Percentiles rank a stretch among this genome's conserved stretches.
phyloP scores from a whole-genome alignment of 179 eudicot genomes.

The Drosera spatulata region DNA sequence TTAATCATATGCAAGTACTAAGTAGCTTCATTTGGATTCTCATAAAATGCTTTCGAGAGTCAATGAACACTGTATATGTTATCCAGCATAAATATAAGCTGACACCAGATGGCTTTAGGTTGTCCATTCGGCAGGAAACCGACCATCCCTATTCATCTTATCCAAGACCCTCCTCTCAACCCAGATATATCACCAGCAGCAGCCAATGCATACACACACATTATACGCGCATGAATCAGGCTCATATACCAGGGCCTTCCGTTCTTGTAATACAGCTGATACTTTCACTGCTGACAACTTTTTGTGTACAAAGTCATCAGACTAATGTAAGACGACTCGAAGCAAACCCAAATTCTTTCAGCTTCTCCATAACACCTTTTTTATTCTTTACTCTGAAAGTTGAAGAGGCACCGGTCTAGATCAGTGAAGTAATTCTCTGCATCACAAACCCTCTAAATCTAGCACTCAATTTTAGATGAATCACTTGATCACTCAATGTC shows the following conservation, averaged over 20 bases:
- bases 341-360: conserved; percentile 80
- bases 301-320: conserved; percentile 76
- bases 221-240: conserved; percentile 72
- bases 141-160: conserved; percentile 88
- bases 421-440: conserved; percentile 73
- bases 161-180: conserved; percentile 83
- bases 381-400: conserved; percentile 82
- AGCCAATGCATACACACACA: conserved; percentile 83
- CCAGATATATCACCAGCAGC: conserved; percentile 64
- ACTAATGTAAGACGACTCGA: conserved; percentile 81
- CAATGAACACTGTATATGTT: conserved; percentile 84
- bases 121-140: conserved; percentile 80
- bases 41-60: conserved; percentile 46
- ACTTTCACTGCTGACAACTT: conserved; percentile 50
- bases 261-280: conserved; percentile 68
- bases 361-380: conserved; percentile 80
- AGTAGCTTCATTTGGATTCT: conserved; percentile 50
- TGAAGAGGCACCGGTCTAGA: conserved; percentile 81
- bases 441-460: conserved; percentile 55
- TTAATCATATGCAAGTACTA: conserved; percentile 62
- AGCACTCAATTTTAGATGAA: conserved; percentile 79
- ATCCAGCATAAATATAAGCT: conserved; percentile 57
- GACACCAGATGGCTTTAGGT: conserved; percentile 95
- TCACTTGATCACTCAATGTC: conserved; percentile 82
- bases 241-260: conserved; percentile 67